Percentiles rank a stretch among this genome's conserved stretches.
These are phyloP conservation scores for Ambrosia hybrid DNA, from an alignment of 140 eudicot species.

Conservation along the genomic window DNA sequence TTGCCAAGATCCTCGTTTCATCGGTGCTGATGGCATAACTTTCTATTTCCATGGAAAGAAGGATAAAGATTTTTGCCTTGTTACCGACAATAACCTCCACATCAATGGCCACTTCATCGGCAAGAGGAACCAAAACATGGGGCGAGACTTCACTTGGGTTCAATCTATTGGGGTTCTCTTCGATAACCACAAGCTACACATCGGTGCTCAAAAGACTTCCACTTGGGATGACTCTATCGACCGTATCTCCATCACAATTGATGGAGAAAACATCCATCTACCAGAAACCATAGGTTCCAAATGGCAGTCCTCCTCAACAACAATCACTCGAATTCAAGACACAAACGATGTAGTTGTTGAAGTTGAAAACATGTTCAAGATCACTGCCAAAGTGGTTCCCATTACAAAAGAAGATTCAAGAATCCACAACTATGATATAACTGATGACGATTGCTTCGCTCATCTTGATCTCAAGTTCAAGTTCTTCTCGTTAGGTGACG, in stretches of 20 bases:
- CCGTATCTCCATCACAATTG: slow-evolving; percentile 26
- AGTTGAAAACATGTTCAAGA: slow-evolving; percentile 39
- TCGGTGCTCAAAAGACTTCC: slow-evolving; percentile 46
- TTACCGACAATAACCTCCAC: too few species aligned
- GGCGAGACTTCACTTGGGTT: slow-evolving; percentile 56
- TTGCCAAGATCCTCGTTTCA: slow-evolving; percentile 60
- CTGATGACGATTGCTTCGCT: slow-evolving; percentile 49
- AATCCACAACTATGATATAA: slow-evolving; percentile 42
- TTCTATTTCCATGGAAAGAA: too few species aligned
- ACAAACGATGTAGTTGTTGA: slow-evolving; percentile 32
- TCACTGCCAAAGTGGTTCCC: slow-evolving; percentile 46
- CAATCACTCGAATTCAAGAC: slow-evolving; percentile 28
- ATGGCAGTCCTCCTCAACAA: slow-evolving; percentile 25
- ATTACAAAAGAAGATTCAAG: too few species aligned
- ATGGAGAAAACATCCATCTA: slow-evolving; percentile 28
- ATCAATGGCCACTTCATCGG: too few species aligned
- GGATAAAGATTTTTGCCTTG: too few species aligned
- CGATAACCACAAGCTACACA: slow-evolving; percentile 35
- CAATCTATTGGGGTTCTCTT: slow-evolving; percentile 52
- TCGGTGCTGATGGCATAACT: slow-evolving; percentile 65
- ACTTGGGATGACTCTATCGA: slow-evolving; percentile 42
- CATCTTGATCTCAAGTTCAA: slow-evolving; percentile 56
- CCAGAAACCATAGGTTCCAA: slow-evolving; percentile 35
- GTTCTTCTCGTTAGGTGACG: slow-evolving; percentile 36
- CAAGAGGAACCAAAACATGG: slow-evolving; percentile 37